phyloP scores from a whole-genome alignment of 257 asterid species.

The Nicotiana undulata region DNA sequence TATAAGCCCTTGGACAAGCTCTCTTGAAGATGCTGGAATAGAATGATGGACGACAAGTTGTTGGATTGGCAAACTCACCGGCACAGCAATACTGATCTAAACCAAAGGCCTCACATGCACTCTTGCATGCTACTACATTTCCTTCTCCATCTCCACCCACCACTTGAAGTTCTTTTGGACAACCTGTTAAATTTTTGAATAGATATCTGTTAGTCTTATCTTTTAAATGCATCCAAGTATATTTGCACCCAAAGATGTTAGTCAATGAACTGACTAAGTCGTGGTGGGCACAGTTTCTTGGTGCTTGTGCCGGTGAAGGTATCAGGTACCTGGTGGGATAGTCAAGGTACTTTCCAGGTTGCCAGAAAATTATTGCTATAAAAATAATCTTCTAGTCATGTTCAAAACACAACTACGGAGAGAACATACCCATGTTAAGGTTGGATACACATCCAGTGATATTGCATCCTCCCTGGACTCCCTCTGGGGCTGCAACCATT shows the following conservation, averaged over 20 bases:
- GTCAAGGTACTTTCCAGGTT: background rate
- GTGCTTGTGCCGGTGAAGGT: background rate
- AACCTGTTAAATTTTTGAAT: conserved; percentile 33
- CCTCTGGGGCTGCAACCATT: conserved; percentile 47
- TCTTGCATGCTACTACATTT: conserved; percentile 71
- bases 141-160: conserved; percentile 43
- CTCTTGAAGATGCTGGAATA: conserved; percentile 62
- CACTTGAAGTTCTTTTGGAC: conserved; percentile 84
- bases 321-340: background rate
- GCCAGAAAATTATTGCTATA: background rate
- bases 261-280: background rate
- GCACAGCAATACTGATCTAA: conserved; percentile 76
- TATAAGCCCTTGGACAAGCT: conserved; percentile 72
- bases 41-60: conserved; percentile 67
- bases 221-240: background rate
- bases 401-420: background rate
- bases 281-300: too few relatives aligned
- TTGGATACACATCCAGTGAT: conserved; percentile 66
- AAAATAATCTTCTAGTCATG: background rate
- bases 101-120: conserved; percentile 78
- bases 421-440: conserved; percentile 53
- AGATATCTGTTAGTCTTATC: background rate
- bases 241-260: background rate
- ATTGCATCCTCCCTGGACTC: conserved; percentile 45
- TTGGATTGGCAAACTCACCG: conserved; percentile 73